Base-by-base conservation (phyloP, 139 green algal species). In the Diplosphaera chodatii region DNA sequence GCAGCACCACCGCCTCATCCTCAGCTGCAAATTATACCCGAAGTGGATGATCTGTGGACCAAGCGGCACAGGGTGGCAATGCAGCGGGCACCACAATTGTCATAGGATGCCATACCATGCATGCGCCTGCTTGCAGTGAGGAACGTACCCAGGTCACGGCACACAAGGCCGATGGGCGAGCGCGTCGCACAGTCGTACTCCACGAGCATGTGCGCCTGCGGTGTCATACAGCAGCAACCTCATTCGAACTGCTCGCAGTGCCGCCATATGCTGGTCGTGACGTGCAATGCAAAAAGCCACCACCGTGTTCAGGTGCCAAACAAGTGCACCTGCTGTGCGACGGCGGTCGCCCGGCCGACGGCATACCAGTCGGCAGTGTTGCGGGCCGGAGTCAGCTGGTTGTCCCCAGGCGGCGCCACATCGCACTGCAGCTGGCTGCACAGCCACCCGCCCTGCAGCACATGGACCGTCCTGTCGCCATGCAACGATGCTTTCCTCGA, bases 161-260 rank as follows among this genome's bases (percentile, higher is more conserved):
- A 74, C 18, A 88, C 88, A 31, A 88, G 40, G 18, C 89, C 89
- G 0, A 91, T 72, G 15, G 88, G 84, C 1, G 80, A 68, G 37
- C 78, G 73, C 31, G 32, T 80, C 21, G 55, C 56, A 23, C 78
- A 67, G 66, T 93, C 86, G 31, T 90, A 91, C 74, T 91, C 85
- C 22, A 85, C 33, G 55, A 70, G 70, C 67, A 63, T 56, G 32
- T 55, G 18, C 16, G 63, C 75, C 63, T 69, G 33, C n/a, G n/a
- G n/a, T n/a, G n/a, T n/a, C n/a, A n/a, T n/a, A n/a, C n/a, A n/a
- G n/a, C n/a, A n/a, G n/a, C n/a, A n/a, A n/a, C n/a, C n/a, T n/a
- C n/a, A n/a, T n/a, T n/a, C n/a, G n/a, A n/a, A n/a, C n/a, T n/a
- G n/a, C n/a, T n/a, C n/a, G n/a, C n/a, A n/a, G n/a, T n/a, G n/a